These are phyloP conservation scores for Penicillium sclerotiorum DNA, from an alignment of 2,329 filamentous ascomycete species.

Conservation along the genomic window DNA sequence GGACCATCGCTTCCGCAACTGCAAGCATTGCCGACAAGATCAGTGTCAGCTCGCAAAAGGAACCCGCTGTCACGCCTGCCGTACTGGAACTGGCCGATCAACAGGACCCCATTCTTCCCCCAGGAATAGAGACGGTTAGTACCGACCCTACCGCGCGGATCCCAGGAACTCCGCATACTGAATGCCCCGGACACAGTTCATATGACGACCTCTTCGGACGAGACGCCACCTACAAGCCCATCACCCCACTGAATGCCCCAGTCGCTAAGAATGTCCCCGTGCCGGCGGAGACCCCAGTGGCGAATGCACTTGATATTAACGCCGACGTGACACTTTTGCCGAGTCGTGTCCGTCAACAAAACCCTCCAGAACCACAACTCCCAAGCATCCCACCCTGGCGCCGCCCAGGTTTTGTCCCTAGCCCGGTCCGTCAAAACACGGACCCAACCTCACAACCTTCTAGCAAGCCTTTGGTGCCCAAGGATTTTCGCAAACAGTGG, in stretches of 20 bases:
- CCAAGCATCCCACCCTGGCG: not conserved
- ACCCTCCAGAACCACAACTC: not conserved
- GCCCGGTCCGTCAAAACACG: too few relatives aligned
- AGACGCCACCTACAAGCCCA: too few relatives aligned
- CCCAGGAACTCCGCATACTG: conserved; percentile 4
- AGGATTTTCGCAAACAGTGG: conserved; percentile 1
- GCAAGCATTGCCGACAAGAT: not conserved
- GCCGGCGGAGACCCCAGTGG: conserved; percentile 6
- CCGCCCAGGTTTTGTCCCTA: too few relatives aligned
- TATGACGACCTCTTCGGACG: too few relatives aligned
- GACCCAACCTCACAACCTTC: not conserved
- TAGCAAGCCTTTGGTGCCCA: not conserved
- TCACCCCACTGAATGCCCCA: too few relatives aligned
- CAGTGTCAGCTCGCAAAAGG: conserved; percentile 42
- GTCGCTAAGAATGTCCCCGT: conserved; percentile 8
- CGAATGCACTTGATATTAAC: conserved; percentile 2
- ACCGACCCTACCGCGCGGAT: not conserved
- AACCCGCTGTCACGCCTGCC: conserved; percentile 42
- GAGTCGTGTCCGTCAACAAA: too few relatives aligned
- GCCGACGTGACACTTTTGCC: not conserved
- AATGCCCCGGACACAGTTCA: conserved; percentile 11
- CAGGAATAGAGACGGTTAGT: conserved; percentile 19
- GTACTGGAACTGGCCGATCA: conserved; percentile 4
- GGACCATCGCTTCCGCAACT: not conserved
- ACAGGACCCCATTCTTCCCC: conserved; percentile 12